Evolutionary conservation across 1,284 basidiomycete species (phyloP), one percentile per base, ranked within the genome.

Genomic region (Xerocomus nothofagi): DNA sequence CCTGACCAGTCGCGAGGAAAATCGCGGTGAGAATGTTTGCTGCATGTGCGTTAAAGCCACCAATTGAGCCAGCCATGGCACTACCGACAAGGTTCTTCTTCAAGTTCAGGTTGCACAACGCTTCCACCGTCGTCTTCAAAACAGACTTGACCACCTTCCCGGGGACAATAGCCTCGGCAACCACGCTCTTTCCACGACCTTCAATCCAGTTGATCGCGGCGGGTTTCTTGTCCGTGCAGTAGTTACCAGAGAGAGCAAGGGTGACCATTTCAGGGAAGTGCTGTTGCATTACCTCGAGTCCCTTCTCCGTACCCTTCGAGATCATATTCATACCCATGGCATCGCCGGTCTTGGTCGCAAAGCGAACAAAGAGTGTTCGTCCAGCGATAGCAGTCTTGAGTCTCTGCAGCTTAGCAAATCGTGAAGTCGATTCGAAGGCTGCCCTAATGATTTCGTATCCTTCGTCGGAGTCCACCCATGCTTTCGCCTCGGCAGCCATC

Each of bases 301-400:
- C 93, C 72, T 92, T 92, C 74, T 99, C 97, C 9, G 91, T 93
- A 7, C 94, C 94, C 72, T 96, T 96, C 23, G 87, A 90, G 66
- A 94, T 93, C 96, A 99, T 99, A 77, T 99, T 99, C 97, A 99
- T 99, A 29, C 96, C 96, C 96, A 99, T 99, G 26, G 96, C 97
- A 66, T 99, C 97, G 49, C 97, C 97, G 0, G 97, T 99, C 45
- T 80, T 87, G 51, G 94, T 98, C 40, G 91, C 91, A 65, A 99
- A 98, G 41, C 97, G 83, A n/a, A 98, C 87, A 69, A 88, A 99
- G 33, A 99, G 75, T 32, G 94, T 98, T 34, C 94, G 80, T 20
- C 94, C 94, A 2, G 94, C 94, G 65, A 96, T 75, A 1, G 87
- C 88, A 42, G 84, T 86, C 78, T 95, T 94, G 61, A 97, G 76